Evolutionary conservation across 768 basidiomycete genomes (phyloP).

Genomic region (Gautieria morchelliformis): DNA sequence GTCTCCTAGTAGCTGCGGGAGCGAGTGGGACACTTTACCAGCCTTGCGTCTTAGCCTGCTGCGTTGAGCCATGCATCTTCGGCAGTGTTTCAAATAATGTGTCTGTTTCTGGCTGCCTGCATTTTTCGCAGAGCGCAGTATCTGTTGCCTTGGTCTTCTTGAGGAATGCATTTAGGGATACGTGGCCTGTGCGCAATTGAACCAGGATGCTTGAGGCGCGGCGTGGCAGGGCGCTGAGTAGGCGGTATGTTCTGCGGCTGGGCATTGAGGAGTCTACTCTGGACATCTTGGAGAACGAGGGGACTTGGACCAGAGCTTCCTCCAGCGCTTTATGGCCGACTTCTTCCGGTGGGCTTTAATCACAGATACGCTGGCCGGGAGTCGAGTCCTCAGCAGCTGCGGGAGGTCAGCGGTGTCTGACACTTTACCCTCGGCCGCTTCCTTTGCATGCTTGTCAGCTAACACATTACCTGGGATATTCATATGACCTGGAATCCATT

Average conservation of each 20-base stretch:
- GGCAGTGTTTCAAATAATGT: slow-evolving; percentile 10
- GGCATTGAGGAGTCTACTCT: background rate
- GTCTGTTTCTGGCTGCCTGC: slow-evolving; percentile 8
- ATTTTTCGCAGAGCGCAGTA: slow-evolving; percentile 3
- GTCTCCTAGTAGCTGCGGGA: background rate
- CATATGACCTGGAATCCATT: too few relatives aligned
- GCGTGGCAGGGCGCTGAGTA: slow-evolving; percentile 1
- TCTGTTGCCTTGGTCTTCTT: background rate
- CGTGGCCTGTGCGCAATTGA: slow-evolving; percentile 9
- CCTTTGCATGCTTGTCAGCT: too few relatives aligned
- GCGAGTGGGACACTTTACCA: background rate
- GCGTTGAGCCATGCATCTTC: background rate
- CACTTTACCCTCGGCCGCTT: too few relatives aligned
- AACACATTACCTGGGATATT: too few relatives aligned
- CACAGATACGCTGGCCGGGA: too few relatives aligned
- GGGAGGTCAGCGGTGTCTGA: too few relatives aligned
- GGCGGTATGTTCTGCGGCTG: background rate
- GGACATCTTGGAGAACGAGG: background rate
- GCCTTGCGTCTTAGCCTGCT: background rate
- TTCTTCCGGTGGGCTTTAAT: too few relatives aligned
- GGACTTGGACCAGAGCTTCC: background rate
- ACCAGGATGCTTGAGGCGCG: slow-evolving; percentile 7
- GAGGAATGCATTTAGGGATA: too few relatives aligned
- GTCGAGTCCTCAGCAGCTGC: too few relatives aligned
- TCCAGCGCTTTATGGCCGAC: too few relatives aligned